Percentiles rank a stretch among this genome's conserved stretches.
Conservation (phyloP, 495 filamentous ascomycete species). For the Talaromyces trachyspermus region DNA sequence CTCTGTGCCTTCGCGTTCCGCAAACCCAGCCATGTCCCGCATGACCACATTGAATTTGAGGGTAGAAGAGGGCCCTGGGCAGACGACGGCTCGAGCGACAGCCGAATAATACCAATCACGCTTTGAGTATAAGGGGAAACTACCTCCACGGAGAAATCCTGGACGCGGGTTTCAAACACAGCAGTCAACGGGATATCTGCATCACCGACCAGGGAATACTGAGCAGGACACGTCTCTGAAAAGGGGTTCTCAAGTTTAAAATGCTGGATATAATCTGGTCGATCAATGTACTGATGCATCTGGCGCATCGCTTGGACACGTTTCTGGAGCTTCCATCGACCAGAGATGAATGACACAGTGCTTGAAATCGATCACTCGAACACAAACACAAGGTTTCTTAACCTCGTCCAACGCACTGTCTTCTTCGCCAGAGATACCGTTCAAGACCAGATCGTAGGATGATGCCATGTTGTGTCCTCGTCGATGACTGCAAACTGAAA, state of each 20-base stretch:
- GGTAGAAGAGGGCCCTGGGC: conserved; percentile 88
- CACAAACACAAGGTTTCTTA: conserved; percentile 82
- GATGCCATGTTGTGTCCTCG: conserved; percentile 82
- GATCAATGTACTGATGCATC: conserved; percentile 91
- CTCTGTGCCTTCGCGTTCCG: conserved; percentile 90
- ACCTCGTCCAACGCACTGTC: conserved; percentile 75
- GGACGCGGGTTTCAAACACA: conserved; percentile 90
- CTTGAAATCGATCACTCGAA: conserved; percentile 89
- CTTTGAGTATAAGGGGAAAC: conserved; percentile 86
- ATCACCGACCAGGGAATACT: conserved; percentile 89
- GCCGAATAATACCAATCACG: conserved; percentile 78
- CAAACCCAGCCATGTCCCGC: conserved; percentile 94
- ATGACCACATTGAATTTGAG: conserved; percentile 98
- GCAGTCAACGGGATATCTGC: conserved; percentile 88
- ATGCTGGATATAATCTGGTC: conserved; percentile 81
- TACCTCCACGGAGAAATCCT: conserved; percentile 88
- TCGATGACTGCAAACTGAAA: conserved; percentile 95
- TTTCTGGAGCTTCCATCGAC: conserved; percentile 84
- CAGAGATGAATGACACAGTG: conserved; percentile 82
- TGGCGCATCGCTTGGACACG: conserved; percentile 88
- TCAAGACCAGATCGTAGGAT: conserved; percentile 92
- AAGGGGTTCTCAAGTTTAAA: conserved; percentile 64
- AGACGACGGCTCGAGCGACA: conserved; percentile 89
- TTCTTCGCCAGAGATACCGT: conserved; percentile 84
- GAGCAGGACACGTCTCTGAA: conserved; percentile 77